phyloP scores from a whole-genome alignment of 352 stramenopile genomes.

The Pythium scleroteichum region DNA sequence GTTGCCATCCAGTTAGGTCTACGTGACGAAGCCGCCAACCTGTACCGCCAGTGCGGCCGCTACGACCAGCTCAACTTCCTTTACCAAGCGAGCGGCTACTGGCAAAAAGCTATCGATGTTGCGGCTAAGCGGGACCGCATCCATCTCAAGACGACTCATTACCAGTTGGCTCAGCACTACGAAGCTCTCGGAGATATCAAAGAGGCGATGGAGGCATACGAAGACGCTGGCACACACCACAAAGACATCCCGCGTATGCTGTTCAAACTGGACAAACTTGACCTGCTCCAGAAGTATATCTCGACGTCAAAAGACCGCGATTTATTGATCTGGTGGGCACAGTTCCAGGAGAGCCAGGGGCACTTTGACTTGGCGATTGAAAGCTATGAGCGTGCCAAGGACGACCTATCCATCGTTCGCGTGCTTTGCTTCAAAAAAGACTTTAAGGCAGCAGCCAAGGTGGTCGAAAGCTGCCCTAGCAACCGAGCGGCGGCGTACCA shows the following conservation, averaged over 20 bases:
- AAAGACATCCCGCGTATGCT: constrained; percentile 95
- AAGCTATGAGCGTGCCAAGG: constrained; percentile 87
- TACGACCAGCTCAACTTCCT: constrained; percentile 93
- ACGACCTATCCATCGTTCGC: constrained; percentile 91
- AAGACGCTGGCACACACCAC: constrained; percentile 85
- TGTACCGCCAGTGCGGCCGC: constrained; percentile 90
- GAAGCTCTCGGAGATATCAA: constrained; percentile 87
- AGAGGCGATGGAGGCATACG: constrained; percentile 91
- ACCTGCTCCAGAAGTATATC: constrained; percentile 92
- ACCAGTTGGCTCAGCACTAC: constrained; percentile 88
- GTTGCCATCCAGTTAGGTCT: constrained; percentile 93
- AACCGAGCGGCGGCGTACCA: constrained; percentile 85
- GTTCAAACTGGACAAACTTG: constrained; percentile 84
- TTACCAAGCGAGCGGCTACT: constrained; percentile 90
- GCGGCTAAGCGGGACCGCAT: constrained; percentile 90
- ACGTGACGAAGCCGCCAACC: constrained; percentile 86
- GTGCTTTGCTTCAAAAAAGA: constrained; percentile 91
- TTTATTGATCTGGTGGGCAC: constrained; percentile 92
- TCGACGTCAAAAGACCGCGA: constrained; percentile 82
- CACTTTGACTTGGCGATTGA: constrained; percentile 87
- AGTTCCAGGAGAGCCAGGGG: constrained; percentile 91
- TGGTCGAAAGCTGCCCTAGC: constrained; percentile 71
- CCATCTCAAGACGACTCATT: constrained; percentile 91
- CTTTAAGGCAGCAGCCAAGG: constrained; percentile 77
- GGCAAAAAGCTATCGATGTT: constrained; percentile 90